A percentile compares a stretch with the other conserved stretches of the same genome.
Evolutionary conservation across 2,329 filamentous ascomycete species (phyloP).

Genomic region (Ceratocystis ficicola): DNA sequence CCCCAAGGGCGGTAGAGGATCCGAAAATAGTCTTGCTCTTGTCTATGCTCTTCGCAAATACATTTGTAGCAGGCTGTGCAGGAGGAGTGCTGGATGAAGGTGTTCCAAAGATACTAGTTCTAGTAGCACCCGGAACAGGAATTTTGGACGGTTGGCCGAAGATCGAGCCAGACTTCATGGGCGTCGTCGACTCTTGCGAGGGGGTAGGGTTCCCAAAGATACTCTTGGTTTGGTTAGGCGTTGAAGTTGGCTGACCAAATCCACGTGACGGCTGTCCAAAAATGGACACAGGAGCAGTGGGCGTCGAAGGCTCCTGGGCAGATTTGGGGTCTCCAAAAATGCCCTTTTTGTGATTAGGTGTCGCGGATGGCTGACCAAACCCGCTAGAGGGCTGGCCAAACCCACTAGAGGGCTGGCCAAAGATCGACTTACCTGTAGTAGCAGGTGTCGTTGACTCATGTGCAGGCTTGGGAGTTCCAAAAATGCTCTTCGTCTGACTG

Average conservation of each 20-base stretch:
- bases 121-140: slow-evolving; percentile 12
- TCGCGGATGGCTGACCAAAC: neutral
- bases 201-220: slow-evolving; percentile 13
- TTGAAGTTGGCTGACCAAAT: neutral
- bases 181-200: slow-evolving; percentile 6
- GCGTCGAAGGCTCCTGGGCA: neutral
- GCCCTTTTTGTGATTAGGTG: slow-evolving; percentile 12
- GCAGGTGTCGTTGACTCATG: neutral
- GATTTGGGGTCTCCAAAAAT: slow-evolving; percentile 15
- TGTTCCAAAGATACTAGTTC: slow-evolving; percentile 23
- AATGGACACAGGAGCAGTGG: neutral
- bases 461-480: neutral
- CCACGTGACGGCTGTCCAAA: slow-evolving; percentile 3
- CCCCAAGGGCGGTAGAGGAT: neutral
- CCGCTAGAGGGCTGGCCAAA: neutral
- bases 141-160: slow-evolving; percentile 7
- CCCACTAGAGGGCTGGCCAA: slow-evolving; percentile 1
- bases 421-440: slow-evolving; percentile 5
- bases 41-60: slow-evolving; percentile 16
- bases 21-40: slow-evolving; percentile 18
- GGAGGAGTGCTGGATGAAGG: slow-evolving; percentile 19
- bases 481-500: slow-evolving; percentile 2
- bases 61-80: slow-evolving; percentile 10
- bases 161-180: neutral
- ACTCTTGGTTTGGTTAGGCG: slow-evolving; percentile 13